Percentiles rank a stretch among this genome's conserved stretches.
Evolutionary conservation across 106 monocot genomes (phyloP).

Genomic region (Dioscorea zingiberensis): DNA sequence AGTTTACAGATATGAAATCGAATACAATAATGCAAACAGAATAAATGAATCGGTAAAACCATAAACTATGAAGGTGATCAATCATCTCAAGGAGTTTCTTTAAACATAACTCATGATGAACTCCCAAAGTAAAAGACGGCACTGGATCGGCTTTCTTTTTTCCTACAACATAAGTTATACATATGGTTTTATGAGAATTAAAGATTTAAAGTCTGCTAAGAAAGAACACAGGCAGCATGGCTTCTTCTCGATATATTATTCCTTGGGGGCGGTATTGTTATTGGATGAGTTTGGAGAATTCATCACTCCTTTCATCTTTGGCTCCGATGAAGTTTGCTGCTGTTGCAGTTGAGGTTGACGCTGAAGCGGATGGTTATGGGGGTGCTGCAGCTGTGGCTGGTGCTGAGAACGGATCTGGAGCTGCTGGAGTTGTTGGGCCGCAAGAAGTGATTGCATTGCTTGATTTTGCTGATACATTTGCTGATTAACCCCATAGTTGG

Average conservation of each 20-base stretch:
- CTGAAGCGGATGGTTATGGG: slow-evolving; percentile 1
- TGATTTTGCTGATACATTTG: slow-evolving; percentile 45
- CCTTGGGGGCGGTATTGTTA: neutral
- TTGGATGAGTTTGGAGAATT: neutral
- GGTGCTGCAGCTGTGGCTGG: slow-evolving; percentile 29
- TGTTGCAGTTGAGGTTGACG: neutral
- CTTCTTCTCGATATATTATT: neutral
- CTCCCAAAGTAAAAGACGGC: neutral
- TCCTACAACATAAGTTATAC: too few species aligned
- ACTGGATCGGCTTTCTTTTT: too few species aligned
- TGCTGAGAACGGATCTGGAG: slow-evolving; percentile 58
- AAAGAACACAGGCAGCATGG: too few species aligned
- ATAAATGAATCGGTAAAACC: too few species aligned
- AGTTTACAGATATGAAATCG: too few species aligned
- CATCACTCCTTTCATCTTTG: slow-evolving; percentile 3
- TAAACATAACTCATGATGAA: neutral
- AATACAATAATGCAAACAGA: too few species aligned
- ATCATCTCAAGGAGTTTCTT: too few species aligned
- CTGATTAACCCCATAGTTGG: slow-evolving; percentile 26
- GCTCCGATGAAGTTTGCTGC: neutral
- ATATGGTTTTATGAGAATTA: too few species aligned
- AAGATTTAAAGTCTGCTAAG: too few species aligned
- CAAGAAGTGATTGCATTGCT: slow-evolving; percentile 54
- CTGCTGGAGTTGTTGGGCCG: slow-evolving; percentile 65
- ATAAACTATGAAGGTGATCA: too few species aligned